These are phyloP conservation scores for Termitomyces sp. DNA, from an alignment of 768 basidiomycete genomes.

Conservation along the genomic window DNA sequence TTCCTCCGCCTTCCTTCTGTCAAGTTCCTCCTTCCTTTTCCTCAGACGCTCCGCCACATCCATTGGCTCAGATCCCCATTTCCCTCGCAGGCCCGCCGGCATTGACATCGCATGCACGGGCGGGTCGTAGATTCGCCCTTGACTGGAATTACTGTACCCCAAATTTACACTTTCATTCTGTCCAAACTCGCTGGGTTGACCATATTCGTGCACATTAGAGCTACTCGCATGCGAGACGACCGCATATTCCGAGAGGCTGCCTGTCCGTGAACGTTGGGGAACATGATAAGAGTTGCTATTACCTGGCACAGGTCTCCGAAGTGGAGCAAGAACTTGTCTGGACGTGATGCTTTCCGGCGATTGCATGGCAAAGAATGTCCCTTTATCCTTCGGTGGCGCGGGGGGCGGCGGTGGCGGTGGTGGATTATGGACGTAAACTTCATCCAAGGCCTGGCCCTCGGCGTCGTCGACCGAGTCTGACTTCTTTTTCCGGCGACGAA, in stretches of 20 bases:
- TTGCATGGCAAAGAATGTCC: conserved; percentile 13
- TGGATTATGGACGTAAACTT: conserved; percentile 18
- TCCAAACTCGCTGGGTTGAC: conserved; percentile 12
- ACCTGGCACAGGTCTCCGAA: conserved; percentile 6
- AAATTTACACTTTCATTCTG: conserved; percentile 9
- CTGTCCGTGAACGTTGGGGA: conserved; percentile 22
- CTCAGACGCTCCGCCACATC: conserved; percentile 30
- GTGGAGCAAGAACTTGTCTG: conserved; percentile 14
- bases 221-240: conserved; percentile 29
- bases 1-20: conserved; percentile 25
- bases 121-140: neutral
- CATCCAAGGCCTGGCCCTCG: conserved; percentile 14
- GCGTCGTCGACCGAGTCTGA: conserved; percentile 18
- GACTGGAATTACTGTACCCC: conserved; percentile 1
- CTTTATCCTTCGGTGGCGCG: conserved; percentile 41
- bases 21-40: conserved; percentile 23
- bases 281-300: neutral
- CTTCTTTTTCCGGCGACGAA: conserved; percentile 35
- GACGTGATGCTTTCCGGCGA: conserved; percentile 5
- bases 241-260: conserved; percentile 35
- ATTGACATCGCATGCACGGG: conserved; percentile 10
- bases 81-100: conserved; percentile 24
- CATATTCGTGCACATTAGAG: conserved; percentile 23
- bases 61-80: conserved; percentile 27
- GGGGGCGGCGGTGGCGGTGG: conserved; percentile 44